These are phyloP conservation scores for Termitomyces sp. DNA, from an alignment of 768 basidiomycete genomes.

Conservation along the genomic window DNA sequence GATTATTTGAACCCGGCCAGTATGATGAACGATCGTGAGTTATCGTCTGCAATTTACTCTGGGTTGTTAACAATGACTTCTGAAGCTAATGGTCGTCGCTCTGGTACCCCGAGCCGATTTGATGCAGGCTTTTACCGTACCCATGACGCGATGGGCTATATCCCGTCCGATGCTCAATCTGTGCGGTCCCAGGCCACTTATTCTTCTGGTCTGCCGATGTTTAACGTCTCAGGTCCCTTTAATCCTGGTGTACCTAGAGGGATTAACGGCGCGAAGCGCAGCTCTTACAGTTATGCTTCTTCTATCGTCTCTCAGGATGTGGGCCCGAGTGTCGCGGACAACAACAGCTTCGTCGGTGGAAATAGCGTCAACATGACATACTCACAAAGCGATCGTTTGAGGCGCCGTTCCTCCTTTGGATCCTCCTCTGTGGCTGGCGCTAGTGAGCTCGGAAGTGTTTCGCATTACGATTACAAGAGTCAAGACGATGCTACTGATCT, in stretches of 20 bases:
- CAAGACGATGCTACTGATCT: conserved; percentile 76
- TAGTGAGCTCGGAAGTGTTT: conserved; percentile 75
- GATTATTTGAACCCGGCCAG: conserved; percentile 52
- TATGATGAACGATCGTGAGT: conserved; percentile 47
- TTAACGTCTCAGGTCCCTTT: conserved; percentile 64
- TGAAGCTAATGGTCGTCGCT: conserved; percentile 49
- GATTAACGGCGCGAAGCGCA: conserved; percentile 60
- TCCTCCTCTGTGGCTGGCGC: conserved; percentile 64
- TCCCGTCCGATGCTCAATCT: conserved; percentile 93
- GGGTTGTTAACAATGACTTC: conserved; percentile 6
- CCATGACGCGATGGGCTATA: conserved; percentile 90
- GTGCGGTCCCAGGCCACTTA: conserved; percentile 96
- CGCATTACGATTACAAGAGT: conserved; percentile 81
- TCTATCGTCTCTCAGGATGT: conserved; percentile 93
- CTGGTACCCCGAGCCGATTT: conserved; percentile 91
- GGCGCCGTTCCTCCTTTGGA: conserved; percentile 69
- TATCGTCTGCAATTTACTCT: neutral
- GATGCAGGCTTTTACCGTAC: conserved; percentile 94
- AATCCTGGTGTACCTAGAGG: conserved; percentile 60
- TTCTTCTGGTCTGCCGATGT: conserved; percentile 87
- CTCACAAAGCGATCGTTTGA: conserved; percentile 87
- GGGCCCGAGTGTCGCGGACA: conserved; percentile 56
- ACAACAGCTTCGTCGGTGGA: conserved; percentile 55
- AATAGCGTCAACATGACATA: conserved; percentile 64
- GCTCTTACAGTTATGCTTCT: conserved; percentile 79